Percentiles rank a stretch among this genome's conserved stretches.
Evolutionary conservation across 1,284 basidiomycete genomes (phyloP).

Genomic region (Heterobasidion irregulare): DNA sequence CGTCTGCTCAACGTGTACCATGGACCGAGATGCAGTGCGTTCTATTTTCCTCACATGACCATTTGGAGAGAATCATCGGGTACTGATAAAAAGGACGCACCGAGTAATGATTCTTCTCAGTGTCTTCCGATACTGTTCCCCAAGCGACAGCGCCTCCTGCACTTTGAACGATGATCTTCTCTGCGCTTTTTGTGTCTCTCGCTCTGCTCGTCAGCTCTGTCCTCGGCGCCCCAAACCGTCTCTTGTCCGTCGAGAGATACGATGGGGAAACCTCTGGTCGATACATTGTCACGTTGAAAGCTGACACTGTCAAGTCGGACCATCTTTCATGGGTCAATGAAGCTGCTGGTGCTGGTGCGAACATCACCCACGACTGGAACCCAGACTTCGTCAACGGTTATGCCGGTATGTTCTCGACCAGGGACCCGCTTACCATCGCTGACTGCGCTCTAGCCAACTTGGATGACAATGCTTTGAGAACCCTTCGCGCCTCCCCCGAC

Average conservation of each 20-base stretch:
- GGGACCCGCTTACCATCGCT: neutral
- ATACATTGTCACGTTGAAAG: conserved; percentile 59
- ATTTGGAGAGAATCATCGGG: neutral
- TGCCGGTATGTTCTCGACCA: conserved; percentile 34
- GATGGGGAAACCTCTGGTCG: conserved; percentile 15
- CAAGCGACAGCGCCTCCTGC: neutral
- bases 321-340: conserved; percentile 23
- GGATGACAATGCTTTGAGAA: conserved; percentile 40
- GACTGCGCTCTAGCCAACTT: conserved; percentile 24
- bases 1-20: neutral
- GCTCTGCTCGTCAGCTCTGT: conserved; percentile 18
- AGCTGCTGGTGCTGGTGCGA: conserved; percentile 21
- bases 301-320: conserved; percentile 28
- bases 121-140: neutral
- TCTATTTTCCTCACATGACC: neutral
- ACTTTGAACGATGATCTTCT: conserved; percentile 17
- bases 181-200: conserved; percentile 16
- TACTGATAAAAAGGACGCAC: neutral
- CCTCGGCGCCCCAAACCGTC: conserved; percentile 18
- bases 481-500: conserved; percentile 54
- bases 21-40: neutral
- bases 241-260: conserved; percentile 31
- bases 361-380: conserved; percentile 29
- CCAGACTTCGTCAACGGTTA: conserved; percentile 41
- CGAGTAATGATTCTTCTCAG: neutral